Conservation (phyloP, 345 rosid species). For the Populus euphratica region DNA sequence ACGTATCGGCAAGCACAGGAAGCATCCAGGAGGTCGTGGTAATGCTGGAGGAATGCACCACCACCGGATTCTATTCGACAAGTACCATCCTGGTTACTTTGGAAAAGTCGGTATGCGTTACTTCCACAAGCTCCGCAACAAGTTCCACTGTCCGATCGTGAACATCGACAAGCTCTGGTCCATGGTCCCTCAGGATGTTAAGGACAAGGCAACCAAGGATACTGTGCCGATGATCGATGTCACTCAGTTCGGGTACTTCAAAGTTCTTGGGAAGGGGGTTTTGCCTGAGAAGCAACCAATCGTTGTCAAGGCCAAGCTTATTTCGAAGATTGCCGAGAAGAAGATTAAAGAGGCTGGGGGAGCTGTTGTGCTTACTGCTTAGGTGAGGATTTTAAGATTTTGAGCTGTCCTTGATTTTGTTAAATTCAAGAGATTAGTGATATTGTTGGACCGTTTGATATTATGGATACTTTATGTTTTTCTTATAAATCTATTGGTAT, state of each 20-base stretch:
- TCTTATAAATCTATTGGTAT: no score
- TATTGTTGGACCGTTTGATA: neutral
- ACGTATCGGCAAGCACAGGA: conserved; percentile 27
- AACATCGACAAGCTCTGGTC: conserved; percentile 37
- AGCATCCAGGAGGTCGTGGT: conserved; percentile 29
- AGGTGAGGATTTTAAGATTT: neutral
- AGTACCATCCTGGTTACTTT: conserved; percentile 33
- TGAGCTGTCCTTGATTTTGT: neutral
- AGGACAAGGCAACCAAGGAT: conserved; percentile 18
- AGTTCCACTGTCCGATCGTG: conserved; percentile 27
- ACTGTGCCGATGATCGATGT: conserved; percentile 25
- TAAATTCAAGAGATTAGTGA: neutral
- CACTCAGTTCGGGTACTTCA: conserved; percentile 27
- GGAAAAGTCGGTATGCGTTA: conserved; percentile 32
- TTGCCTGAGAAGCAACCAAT: conserved; percentile 27
- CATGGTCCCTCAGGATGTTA: conserved; percentile 24
- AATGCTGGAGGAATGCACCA: conserved; percentile 33
- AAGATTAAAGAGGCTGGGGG: conserved; percentile 34
- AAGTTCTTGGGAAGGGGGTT: conserved; percentile 28
- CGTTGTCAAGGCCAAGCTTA: conserved; percentile 26
- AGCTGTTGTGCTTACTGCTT: conserved; percentile 29
- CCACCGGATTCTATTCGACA: conserved; percentile 35
- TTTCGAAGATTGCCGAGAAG: conserved; percentile 29
- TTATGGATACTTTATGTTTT: no score
- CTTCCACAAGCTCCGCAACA: conserved; percentile 28